Percentiles rank a stretch among this genome's conserved stretches.
These are phyloP conservation scores for Lichtheimia ramosa DNA, from an alignment of 371 early-diverging fungal species.

Conservation along the genomic window DNA sequence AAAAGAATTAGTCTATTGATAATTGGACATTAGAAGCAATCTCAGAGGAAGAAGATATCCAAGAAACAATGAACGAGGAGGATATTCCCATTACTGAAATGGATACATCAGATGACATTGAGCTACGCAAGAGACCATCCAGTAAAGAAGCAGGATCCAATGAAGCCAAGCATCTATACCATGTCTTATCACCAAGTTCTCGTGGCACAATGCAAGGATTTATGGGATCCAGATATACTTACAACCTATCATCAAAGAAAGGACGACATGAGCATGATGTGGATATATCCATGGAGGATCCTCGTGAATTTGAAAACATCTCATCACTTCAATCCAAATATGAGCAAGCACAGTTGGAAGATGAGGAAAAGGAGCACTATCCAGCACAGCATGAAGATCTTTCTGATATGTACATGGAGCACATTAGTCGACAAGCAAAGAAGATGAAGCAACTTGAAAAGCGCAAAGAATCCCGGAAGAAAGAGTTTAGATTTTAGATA, in stretches of 20 bases:
- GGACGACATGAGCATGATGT: constrained; percentile 27
- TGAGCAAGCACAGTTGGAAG: constrained; percentile 49
- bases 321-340: constrained; percentile 68
- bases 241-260: constrained; percentile 64
- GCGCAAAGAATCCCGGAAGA: constrained; percentile 51
- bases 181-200: constrained; percentile 80
- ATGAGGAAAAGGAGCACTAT: constrained; percentile 30
- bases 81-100: neutral
- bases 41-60: neutral
- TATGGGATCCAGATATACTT: constrained; percentile 92
- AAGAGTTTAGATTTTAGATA: constrained; percentile 16
- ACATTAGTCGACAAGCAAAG: constrained; percentile 63
- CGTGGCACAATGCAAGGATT: constrained; percentile 62
- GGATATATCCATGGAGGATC: constrained; percentile 67
- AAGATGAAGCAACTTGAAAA: constrained; percentile 65
- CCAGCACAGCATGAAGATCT: constrained; percentile 68
- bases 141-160: constrained; percentile 65
- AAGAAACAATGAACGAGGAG: neutral
- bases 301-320: constrained; percentile 71
- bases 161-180: constrained; percentile 76
- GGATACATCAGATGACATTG: constrained; percentile 89
- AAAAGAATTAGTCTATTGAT: neutral
- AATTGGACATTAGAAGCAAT: neutral
- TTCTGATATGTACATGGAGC: constrained; percentile 88
- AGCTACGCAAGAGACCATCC: constrained; percentile 72